Conservation (phyloP, 176 grass and related monocot species). For the Miscanthus lutarioriparius region DNA sequence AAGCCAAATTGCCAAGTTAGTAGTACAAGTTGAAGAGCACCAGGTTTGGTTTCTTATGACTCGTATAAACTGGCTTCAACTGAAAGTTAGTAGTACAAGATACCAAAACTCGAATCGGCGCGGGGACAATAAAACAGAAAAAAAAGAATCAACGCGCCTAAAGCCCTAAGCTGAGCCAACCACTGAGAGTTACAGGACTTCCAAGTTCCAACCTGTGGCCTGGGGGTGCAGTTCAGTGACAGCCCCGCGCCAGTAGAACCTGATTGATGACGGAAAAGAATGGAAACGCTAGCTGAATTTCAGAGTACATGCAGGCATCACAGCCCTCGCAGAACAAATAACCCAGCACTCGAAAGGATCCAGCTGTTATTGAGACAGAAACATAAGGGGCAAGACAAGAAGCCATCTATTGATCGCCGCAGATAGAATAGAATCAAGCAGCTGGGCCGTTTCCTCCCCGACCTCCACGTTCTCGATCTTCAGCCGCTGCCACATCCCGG, state of each 20-base stretch:
- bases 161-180: neutral
- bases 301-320: constrained; percentile 11
- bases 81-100: neutral
- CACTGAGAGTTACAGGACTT: neutral
- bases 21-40: neutral
- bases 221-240: neutral
- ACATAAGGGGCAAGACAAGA: neutral
- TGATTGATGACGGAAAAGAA: neutral
- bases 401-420: constrained; percentile 19
- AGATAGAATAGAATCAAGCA: constrained; percentile 76
- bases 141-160: neutral
- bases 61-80: neutral
- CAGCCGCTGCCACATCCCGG: constrained; percentile 70
- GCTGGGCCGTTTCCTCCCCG: constrained; percentile 35
- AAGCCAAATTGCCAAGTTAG: too few relatives aligned
- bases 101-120: neutral
- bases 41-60: neutral
- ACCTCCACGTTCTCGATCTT: constrained; percentile 73
- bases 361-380: constrained; percentile 42
- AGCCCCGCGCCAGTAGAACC: neutral
- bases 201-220: neutral
- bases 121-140: neutral
- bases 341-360: neutral
- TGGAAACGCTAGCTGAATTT: neutral
- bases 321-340: constrained; percentile 21